Conservation (phyloP, 257 asterid genomes). For the Solanum rostratum region DNA sequence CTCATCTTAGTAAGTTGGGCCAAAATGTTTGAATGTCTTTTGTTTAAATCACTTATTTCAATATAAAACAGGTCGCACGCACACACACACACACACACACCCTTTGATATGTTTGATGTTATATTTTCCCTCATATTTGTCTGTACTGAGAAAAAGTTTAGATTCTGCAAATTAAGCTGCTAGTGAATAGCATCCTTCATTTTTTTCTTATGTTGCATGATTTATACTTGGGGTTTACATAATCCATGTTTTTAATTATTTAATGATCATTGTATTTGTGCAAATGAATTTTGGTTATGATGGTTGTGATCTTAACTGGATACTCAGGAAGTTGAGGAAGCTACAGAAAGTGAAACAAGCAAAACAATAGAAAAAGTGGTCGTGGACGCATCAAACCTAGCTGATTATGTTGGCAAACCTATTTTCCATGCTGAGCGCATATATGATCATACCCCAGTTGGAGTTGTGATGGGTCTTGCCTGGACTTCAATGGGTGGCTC, state of each 20-base stretch:
- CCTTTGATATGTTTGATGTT: neutral
- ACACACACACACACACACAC: too few relatives aligned
- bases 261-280: neutral
- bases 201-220: neutral
- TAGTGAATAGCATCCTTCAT: neutral
- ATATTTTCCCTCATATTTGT: neutral
- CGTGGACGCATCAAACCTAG: slow-evolving; percentile 64
- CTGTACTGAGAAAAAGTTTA: neutral
- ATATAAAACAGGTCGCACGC: neutral
- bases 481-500: slow-evolving; percentile 99
- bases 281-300: neutral
- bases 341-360: slow-evolving; percentile 12
- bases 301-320: slow-evolving; percentile 22
- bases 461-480: slow-evolving; percentile 99
- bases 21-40: neutral
- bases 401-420: slow-evolving; percentile 87
- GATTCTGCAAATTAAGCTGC: neutral
- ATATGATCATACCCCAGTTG: slow-evolving; percentile 74
- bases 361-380: slow-evolving; percentile 43
- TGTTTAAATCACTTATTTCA: neutral
- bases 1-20: neutral
- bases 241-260: neutral
- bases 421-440: slow-evolving; percentile 95
- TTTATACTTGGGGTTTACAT: neutral
- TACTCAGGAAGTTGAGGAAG: slow-evolving; percentile 28